A percentile compares a stretch with the other conserved stretches of the same genome.
phyloP scores from a whole-genome alignment of 169 alveolate species.

The Plasmodium ovale region DNA sequence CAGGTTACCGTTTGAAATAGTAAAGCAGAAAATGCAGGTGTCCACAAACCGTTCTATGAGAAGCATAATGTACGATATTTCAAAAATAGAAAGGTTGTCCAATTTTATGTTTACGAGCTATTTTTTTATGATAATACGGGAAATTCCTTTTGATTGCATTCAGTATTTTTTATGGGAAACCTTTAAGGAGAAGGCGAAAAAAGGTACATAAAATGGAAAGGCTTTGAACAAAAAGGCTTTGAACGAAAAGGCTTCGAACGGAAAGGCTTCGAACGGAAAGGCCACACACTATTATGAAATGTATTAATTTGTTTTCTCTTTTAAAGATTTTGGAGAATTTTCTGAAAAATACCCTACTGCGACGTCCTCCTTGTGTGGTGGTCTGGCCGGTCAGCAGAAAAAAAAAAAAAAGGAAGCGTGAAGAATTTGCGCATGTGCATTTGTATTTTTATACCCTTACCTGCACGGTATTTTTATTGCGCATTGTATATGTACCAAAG shows the following conservation, averaged over 20 bases:
- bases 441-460: too few relatives aligned
- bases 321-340: slow-evolving; percentile 32
- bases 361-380: slow-evolving; percentile 52
- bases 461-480: slow-evolving; percentile 57
- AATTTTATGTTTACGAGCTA: slow-evolving; percentile 91
- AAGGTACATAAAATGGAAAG: slow-evolving; percentile 19
- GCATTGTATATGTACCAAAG: slow-evolving; percentile 80
- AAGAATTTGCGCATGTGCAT: not conserved
- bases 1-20: slow-evolving; percentile 94
- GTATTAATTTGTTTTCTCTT: slow-evolving; percentile 1
- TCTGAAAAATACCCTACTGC: slow-evolving; percentile 34
- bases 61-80: slow-evolving; percentile 83
- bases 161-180: slow-evolving; percentile 92
- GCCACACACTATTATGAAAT: too few relatives aligned
- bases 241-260: not conserved
- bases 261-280: not conserved
- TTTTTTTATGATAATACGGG: slow-evolving; percentile 89
- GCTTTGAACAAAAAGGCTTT: not conserved
- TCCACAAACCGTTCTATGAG: slow-evolving; percentile 84
- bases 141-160: slow-evolving; percentile 93
- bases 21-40: slow-evolving; percentile 92
- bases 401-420: not conserved
- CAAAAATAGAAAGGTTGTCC: slow-evolving; percentile 83
- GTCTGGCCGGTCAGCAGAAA: slow-evolving; percentile 41
- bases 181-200: slow-evolving; percentile 79